Evolutionary conservation across 306 rosid genomes (phyloP), one percentile per base, ranked within the genome.

Genomic region (Corylus heterophylla): DNA sequence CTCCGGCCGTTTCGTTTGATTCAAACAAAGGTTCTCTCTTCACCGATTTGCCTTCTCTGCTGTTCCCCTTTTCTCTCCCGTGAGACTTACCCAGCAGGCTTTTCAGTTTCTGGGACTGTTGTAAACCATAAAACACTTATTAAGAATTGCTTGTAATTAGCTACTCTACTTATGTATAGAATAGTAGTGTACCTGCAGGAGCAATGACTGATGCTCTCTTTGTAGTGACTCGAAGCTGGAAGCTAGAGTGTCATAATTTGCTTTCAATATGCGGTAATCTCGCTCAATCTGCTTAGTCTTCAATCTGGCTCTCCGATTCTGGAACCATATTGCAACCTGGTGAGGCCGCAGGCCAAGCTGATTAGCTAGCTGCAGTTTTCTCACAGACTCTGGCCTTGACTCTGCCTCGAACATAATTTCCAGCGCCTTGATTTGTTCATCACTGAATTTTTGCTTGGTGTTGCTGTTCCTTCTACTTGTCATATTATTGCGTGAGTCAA

Each of bases 261-360:
- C 69, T 74, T 75, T 85, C 69, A 95, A 85, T 39, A 83, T 56
- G 66, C 22, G 61, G 77, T 75, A 93, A 22, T 93, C 94, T 71
- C 86, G 73, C 75, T 93, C 94, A 4, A 95, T 89, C 81, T 88
- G 93, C 90, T 91, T 95, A 62, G 97, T 90, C 85, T 92, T 94
- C 92, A 92, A 92, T 22, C 98, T 86, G 68, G 98, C 98, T 73
- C 98, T 80, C 86, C 89, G 91, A 81, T 95, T 95, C 88, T 93
- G 99, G 76, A 95, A 95, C 97, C 99, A 95, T 16, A 93, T 90
- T 20, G 98, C 97, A 71, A 95, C 96, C 73, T 95, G 96, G 45
- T 94, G 82, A 16, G 98, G 97, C 47, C 89, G 97, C 90, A 95
- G 86, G 16, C 98, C 99, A 72, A 95, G 88, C 25, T 95, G 93